phyloP scores from a whole-genome alignment of 805 yeast species.

The Candida anglica region DNA sequence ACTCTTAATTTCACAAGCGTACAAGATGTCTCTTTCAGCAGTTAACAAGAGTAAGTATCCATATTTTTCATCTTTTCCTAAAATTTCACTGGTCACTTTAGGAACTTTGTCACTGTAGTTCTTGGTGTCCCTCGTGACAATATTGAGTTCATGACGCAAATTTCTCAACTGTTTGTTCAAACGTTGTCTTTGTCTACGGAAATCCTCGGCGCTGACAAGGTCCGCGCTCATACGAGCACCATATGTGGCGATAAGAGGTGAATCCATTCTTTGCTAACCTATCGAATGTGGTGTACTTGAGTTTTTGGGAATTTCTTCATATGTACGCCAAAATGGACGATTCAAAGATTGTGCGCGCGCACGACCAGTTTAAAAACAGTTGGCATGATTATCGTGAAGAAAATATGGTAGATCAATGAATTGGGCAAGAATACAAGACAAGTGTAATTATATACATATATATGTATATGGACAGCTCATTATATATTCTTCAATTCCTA shows the following conservation, averaged over 20 bases:
- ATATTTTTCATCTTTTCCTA: slow-evolving; percentile 45
- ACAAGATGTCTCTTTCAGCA: slow-evolving; percentile 76
- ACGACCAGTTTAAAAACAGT: slow-evolving; percentile 10
- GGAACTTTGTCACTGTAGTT: slow-evolving; percentile 53
- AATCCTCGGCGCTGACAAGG: slow-evolving; percentile 67
- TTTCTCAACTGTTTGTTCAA: slow-evolving; percentile 57
- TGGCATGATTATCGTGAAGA: too few relatives aligned
- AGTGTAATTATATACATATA: too few relatives aligned
- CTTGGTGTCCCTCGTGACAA: slow-evolving; percentile 66
- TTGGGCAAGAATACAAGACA: too few relatives aligned
- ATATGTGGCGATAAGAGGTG: slow-evolving; percentile 43
- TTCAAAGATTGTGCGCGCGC: slow-evolving; percentile 1
- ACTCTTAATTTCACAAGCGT: slow-evolving; percentile 60
- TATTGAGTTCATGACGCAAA: slow-evolving; percentile 58
- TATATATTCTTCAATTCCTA: too few relatives aligned
- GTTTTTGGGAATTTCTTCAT: not conserved
- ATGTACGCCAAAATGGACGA: not conserved
- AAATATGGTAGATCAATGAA: too few relatives aligned
- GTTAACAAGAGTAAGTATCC: slow-evolving; percentile 59
- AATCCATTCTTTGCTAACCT: slow-evolving; percentile 12
- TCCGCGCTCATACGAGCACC: slow-evolving; percentile 61
- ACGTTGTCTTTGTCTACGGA: slow-evolving; percentile 60
- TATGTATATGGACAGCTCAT: too few relatives aligned
- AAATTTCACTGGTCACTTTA: slow-evolving; percentile 45
- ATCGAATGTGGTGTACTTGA: not conserved